Evolutionary conservation across 2,329 filamentous ascomycete genomes (phyloP), one percentile per base, ranked within the genome.

Genomic region (Alternaria alternata): DNA sequence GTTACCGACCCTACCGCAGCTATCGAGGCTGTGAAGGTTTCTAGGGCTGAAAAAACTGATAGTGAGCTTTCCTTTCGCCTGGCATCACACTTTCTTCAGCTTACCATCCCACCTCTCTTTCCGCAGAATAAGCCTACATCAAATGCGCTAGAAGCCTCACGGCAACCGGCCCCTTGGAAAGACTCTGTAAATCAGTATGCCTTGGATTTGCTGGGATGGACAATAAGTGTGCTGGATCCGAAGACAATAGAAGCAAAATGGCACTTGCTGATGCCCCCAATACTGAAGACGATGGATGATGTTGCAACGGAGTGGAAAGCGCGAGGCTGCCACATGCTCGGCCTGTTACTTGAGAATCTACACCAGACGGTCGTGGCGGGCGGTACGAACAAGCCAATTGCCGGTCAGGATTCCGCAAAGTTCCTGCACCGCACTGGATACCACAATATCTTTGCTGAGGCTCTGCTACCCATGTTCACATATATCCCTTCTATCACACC

Each of bases 401-500:
- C 20, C 41, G 22, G 16, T 22, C 53, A 51, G 14, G 36, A 87
- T 43, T 84, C 87, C 0, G 64, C 79, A 1, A 72, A 77, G 5
- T 81, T 89, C 2, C 82, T 94, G 28, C 52, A 53, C 12, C 44
- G 76, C 76, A 12, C 82, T 83, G 46, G 91, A 1, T 85, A 94
- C 7, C 85, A 84, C 22, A 79, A 84, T 14, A 85, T 94, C 26
- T 90, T 94, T 62, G 85, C 89, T 69, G 86, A 92, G 20, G 86
- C 89, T 3, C 78, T 92, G 2, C 85, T 89, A 65, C 91, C 92
- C 0, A 88, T 89, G 36, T 84, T 97, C n/a, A 84, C 90, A 7
- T 91, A 88, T 69, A 83, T 97, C 6, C 94, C 94, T 0, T 87
- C 85, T 12, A 81, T 96, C 42, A 97, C 92, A 0, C 88, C 91